Percentiles rank a stretch among this genome's conserved stretches.
phyloP scores from a whole-genome alignment of 305 asterid species.

The Fraxinus albicans region DNA sequence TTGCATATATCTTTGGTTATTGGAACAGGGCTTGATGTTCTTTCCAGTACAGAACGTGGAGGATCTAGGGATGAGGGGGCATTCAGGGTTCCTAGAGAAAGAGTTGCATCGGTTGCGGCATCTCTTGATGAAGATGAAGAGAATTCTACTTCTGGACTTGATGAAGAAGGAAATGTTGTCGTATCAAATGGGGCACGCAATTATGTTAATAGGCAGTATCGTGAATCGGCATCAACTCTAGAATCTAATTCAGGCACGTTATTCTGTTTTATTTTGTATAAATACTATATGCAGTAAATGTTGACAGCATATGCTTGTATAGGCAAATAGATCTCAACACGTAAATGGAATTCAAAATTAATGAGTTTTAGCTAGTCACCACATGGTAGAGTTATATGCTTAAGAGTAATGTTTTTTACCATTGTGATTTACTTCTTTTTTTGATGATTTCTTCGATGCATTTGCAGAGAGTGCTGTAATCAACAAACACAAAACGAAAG shows the following conservation, averaged over 20 bases:
- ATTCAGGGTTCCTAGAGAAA: slow-evolving; percentile 74
- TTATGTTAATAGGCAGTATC: slow-evolving; percentile 52
- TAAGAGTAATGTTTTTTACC: not conserved
- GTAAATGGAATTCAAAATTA: not conserved
- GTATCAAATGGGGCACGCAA: slow-evolving; percentile 28
- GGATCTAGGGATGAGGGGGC: slow-evolving; percentile 47
- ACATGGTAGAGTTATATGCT: not conserved
- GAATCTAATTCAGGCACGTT: slow-evolving; percentile 55
- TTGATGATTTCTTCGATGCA: not conserved
- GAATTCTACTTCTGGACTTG: slow-evolving; percentile 41
- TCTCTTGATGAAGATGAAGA: slow-evolving; percentile 71
- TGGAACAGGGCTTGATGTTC: slow-evolving; percentile 71
- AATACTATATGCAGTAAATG: not conserved
- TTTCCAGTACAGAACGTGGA: slow-evolving; percentile 57
- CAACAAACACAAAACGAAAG: slow-evolving; percentile 35
- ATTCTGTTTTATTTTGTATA: not conserved
- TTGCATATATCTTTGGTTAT: slow-evolving; percentile 1
- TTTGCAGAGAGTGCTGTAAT: slow-evolving; percentile 64
- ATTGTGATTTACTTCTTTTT: not conserved
- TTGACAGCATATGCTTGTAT: not conserved
- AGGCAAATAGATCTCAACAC: not conserved
- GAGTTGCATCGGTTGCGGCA: slow-evolving; percentile 61
- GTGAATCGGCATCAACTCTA: slow-evolving; percentile 52
- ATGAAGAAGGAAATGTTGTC: slow-evolving; percentile 47
- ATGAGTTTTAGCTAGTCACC: slow-evolving; percentile 4